These are phyloP conservation scores for Alternaria infectoria DNA, from an alignment of 2,329 filamentous ascomycete genomes.

Conservation along the genomic window DNA sequence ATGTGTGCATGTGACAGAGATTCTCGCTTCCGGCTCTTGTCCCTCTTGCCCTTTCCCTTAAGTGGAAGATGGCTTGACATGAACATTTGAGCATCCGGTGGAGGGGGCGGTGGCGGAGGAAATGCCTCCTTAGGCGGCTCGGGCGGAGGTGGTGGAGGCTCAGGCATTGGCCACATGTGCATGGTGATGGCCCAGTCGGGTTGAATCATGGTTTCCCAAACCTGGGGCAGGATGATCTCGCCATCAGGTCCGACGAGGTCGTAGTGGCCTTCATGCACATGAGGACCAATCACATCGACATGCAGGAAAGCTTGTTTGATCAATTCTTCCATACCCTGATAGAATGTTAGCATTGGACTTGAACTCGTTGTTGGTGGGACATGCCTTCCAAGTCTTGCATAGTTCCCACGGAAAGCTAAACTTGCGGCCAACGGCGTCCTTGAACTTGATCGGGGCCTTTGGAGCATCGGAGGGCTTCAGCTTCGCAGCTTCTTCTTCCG, in stretches of 20 bases:
- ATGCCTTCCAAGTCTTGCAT: slow-evolving; percentile 51
- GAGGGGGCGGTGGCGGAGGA: slow-evolving; percentile 20
- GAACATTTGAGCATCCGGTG: slow-evolving; percentile 22
- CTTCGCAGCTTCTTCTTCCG: slow-evolving; percentile 53
- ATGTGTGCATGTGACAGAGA: slow-evolving; percentile 14
- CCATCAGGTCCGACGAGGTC: slow-evolving; percentile 56
- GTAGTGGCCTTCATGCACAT: slow-evolving; percentile 56
- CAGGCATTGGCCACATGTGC: slow-evolving; percentile 58
- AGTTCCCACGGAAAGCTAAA: slow-evolving; percentile 38
- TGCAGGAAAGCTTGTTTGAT: slow-evolving; percentile 59
- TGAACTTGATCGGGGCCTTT: slow-evolving; percentile 38
- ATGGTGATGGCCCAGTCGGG: slow-evolving; percentile 57
- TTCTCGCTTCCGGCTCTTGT: slow-evolving; percentile 24
- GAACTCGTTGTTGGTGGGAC: slow-evolving; percentile 54
- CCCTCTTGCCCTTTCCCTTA: slow-evolving; percentile 19
- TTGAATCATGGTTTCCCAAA: slow-evolving; percentile 57
- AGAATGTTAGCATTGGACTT: slow-evolving; percentile 70
- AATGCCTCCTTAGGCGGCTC: slow-evolving; percentile 11
- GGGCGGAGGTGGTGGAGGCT: slow-evolving; percentile 27
- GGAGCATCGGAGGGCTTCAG: slow-evolving; percentile 59
- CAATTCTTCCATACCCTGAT: slow-evolving; percentile 57
- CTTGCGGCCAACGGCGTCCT: slow-evolving; percentile 39
- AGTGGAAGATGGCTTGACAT: slow-evolving; percentile 17
- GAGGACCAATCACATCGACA: slow-evolving; percentile 54
- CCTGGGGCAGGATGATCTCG: slow-evolving; percentile 57